These are phyloP conservation scores for Parmelia sp. DNA, from an alignment of 495 filamentous ascomycete genomes.

Conservation along the genomic window DNA sequence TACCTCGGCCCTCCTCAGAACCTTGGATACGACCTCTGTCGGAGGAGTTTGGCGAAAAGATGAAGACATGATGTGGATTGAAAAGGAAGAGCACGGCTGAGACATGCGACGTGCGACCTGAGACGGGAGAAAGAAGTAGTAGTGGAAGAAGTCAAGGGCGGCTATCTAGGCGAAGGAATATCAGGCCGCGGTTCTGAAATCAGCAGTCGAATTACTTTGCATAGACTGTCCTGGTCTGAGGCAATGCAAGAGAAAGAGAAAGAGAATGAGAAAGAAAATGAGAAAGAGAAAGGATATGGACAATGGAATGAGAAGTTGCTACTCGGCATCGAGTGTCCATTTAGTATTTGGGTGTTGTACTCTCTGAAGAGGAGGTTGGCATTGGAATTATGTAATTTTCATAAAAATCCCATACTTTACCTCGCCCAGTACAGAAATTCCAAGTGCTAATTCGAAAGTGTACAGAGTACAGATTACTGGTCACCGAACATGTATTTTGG, in stretches of 20 bases:
- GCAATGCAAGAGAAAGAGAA: not conserved
- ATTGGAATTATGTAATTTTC: no score
- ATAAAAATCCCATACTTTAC: no score
- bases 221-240: not conserved
- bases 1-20: conserved; percentile 67
- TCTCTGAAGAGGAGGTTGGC: no score
- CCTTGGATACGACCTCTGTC: conserved; percentile 61
- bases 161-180: not conserved
- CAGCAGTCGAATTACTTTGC: not conserved
- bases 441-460: no score
- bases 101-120: not conserved
- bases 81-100: not conserved
- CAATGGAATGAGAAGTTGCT: no score
- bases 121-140: not conserved
- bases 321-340: no score
- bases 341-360: no score
- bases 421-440: no score
- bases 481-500: no score
- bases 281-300: no score
- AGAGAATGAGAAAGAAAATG: no score
- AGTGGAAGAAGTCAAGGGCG: not conserved
- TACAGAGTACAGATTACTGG: no score
- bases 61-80: conserved; percentile 29
- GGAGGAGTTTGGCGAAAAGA: conserved; percentile 37
- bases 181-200: not conserved